Evolutionary conservation across 176 grass and related monocot species (phyloP).

Genomic region (Oryza brachyantha): DNA sequence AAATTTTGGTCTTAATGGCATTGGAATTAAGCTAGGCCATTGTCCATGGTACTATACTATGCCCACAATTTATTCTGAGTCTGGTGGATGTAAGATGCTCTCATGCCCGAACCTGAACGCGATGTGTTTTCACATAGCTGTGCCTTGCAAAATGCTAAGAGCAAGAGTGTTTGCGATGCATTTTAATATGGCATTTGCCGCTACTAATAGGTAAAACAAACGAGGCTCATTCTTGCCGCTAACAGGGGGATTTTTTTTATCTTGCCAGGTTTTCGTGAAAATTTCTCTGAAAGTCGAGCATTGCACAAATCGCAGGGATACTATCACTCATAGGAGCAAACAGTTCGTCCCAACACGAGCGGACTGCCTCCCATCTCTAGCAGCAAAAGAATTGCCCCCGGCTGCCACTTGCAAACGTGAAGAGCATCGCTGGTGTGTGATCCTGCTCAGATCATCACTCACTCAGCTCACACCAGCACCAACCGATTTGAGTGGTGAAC

Average conservation of each 20-base stretch:
- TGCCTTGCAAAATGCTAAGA: neutral
- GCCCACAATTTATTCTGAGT: conserved; percentile 14
- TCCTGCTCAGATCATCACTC: conserved; percentile 15
- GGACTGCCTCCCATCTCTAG: neutral
- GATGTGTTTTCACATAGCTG: neutral
- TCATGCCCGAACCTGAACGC: neutral
- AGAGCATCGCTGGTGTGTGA: conserved; percentile 24
- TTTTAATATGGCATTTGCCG: too few relatives aligned
- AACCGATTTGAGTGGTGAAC: conserved; percentile 21
- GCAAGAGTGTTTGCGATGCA: neutral
- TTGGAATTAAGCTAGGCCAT: neutral
- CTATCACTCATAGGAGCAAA: neutral
- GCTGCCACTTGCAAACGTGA: neutral
- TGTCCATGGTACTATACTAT: too few relatives aligned
- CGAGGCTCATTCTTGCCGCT: too few relatives aligned
- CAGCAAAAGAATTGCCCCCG: neutral
- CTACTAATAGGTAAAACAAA: too few relatives aligned
- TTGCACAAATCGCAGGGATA: neutral
- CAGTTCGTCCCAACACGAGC: neutral
- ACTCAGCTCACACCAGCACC: neutral
- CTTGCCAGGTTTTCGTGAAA: too few relatives aligned
- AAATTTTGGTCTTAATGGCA: neutral
- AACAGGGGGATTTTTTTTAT: too few relatives aligned
- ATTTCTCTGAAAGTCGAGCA: neutral
- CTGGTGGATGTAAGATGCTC: neutral